phyloP scores from a whole-genome alignment of 2,329 filamentous ascomycete genomes.

The Ophiocordyceps camponoti-saundersi region DNA sequence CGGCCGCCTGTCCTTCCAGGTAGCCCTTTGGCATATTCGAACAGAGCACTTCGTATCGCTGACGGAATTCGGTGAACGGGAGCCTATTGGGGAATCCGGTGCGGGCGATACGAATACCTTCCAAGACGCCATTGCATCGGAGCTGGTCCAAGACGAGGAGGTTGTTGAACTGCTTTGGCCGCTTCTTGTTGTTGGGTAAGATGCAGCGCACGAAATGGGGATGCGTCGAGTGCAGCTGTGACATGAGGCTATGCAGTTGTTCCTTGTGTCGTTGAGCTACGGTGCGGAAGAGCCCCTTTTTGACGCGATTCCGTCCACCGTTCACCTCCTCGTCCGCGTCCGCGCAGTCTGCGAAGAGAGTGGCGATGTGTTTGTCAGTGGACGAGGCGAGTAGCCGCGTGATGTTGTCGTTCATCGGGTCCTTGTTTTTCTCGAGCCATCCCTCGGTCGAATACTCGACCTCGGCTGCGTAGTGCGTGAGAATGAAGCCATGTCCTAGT shows the following conservation, averaged over 20 bases:
- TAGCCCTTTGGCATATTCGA: slow-evolving; percentile 77
- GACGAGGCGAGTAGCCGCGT: slow-evolving; percentile 76
- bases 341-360: slow-evolving; percentile 74
- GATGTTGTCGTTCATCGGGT: slow-evolving; percentile 92
- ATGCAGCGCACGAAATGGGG: slow-evolving; percentile 98
- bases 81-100: slow-evolving; percentile 94
- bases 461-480: slow-evolving; percentile 94
- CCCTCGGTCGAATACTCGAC: slow-evolving; percentile 91
- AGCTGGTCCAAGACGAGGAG: slow-evolving; percentile 91
- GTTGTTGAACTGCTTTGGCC: slow-evolving; percentile 80
- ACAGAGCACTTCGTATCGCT: slow-evolving; percentile 90
- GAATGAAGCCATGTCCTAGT: slow-evolving; percentile 78
- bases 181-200: slow-evolving; percentile 93
- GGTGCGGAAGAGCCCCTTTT: slow-evolving; percentile 92
- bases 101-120: slow-evolving; percentile 90
- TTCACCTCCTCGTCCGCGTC: slow-evolving; percentile 60
- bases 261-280: slow-evolving; percentile 96
- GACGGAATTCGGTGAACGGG: slow-evolving; percentile 82
- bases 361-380: slow-evolving; percentile 65
- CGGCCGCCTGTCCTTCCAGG: slow-evolving; percentile 74
- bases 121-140: slow-evolving; percentile 97
- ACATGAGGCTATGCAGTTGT: slow-evolving; percentile 92
- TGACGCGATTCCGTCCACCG: slow-evolving; percentile 62
- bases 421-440: slow-evolving; percentile 98
- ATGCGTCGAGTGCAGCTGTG: slow-evolving; percentile 84